Conservation (phyloP, 2,329 filamentous ascomycete genomes). For the Aspergillus sp. region DNA sequence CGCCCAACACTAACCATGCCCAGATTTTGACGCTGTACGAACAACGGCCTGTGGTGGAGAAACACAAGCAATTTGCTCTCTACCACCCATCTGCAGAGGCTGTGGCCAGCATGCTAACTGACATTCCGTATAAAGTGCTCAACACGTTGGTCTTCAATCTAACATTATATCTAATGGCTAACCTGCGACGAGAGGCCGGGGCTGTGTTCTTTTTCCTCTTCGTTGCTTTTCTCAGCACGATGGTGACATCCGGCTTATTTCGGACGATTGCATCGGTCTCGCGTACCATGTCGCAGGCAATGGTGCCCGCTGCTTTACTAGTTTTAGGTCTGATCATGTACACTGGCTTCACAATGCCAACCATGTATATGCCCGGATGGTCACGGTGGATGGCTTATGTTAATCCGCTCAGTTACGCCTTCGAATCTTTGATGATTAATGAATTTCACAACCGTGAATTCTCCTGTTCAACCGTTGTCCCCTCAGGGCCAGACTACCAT, state of each 20-base stretch:
- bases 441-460: constrained; percentile 71
- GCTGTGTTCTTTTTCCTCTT: constrained; percentile 83
- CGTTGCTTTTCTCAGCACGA: constrained; percentile 68
- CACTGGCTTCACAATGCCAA: constrained; percentile 45
- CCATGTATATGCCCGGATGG: constrained; percentile 69
- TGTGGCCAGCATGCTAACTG: constrained; percentile 13
- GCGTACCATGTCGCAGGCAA: constrained; percentile 60
- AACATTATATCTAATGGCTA: constrained; percentile 80
- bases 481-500: constrained; percentile 43
- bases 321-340: constrained; percentile 43
- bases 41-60: constrained; percentile 18
- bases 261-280: constrained; percentile 72
- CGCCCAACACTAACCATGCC: too few relatives aligned
- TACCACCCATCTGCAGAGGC: constrained; percentile 18
- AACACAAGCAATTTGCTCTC: constrained; percentile 17
- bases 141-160: constrained; percentile 75
- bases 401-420: constrained; percentile 74
- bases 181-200: constrained; percentile 69
- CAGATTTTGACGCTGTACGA: constrained; percentile 18
- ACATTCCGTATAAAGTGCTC: constrained; percentile 70
- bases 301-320: constrained; percentile 50
- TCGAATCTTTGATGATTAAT: constrained; percentile 79
- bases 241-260: constrained; percentile 82
- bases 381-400: constrained; percentile 77
- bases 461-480: constrained; percentile 46